These are phyloP conservation scores for Plasmodium inui DNA, from an alignment of 169 alveolate species.

Conservation along the genomic window DNA sequence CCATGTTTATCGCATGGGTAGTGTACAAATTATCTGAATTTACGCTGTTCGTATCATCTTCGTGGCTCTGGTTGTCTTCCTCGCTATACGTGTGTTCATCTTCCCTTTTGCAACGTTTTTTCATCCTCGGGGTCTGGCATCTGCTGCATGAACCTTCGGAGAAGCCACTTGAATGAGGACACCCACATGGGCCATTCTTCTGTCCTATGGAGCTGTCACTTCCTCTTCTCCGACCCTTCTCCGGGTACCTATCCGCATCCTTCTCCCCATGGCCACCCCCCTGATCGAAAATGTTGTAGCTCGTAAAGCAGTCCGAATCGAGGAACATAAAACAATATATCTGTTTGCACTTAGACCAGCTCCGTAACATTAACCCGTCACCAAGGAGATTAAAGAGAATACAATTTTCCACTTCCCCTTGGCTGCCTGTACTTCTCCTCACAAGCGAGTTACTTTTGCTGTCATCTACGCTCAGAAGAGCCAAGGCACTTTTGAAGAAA, in stretches of 20 bases:
- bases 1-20: constrained; percentile 24
- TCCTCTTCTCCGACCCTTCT: background rate
- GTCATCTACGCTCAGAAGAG: constrained; percentile 60
- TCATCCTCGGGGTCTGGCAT: background rate
- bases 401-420: constrained; percentile 15
- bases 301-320: constrained; percentile 58
- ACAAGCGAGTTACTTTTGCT: background rate
- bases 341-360: constrained; percentile 64
- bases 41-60: constrained; percentile 32
- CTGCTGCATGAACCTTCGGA: background rate
- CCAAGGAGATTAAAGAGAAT: constrained; percentile 29
- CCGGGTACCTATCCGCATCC: background rate
- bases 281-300: constrained; percentile 1
- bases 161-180: background rate
- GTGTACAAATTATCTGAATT: constrained; percentile 58
- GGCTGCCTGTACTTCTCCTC: background rate
- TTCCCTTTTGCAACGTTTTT: background rate
- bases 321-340: constrained; percentile 63
- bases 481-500: constrained; percentile 67
- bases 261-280: background rate
- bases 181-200: background rate
- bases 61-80: background rate
- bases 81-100: background rate
- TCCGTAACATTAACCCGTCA: constrained; percentile 67
- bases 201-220: background rate